Base-by-base conservation (phyloP, 2,329 filamentous ascomycete species). In the Cytospora schulzeri region DNA sequence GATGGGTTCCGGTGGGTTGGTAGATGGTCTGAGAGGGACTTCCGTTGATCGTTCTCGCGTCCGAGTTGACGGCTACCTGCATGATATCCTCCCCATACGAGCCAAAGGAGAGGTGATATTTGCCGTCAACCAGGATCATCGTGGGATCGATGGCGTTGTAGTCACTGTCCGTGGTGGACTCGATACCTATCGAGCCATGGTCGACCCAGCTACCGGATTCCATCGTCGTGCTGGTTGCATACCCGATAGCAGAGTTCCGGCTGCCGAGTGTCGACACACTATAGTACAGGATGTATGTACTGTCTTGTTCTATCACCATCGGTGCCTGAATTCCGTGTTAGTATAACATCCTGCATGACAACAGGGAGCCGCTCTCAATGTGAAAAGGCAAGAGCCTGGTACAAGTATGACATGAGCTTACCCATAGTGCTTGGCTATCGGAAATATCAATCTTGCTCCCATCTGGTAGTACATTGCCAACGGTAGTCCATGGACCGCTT, bases 71-170 rank as follows among this genome's bases (percentile, higher is more conserved):
- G 41, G 78, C 71, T 1, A 85, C 85, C 70, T 86, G 84, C 76
- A 85, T 89, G 64, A 91, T 80, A 70, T 87, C 83, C 4, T 77
- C 74, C 88, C 88, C 92, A 80, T 90, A 91, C 8, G 85, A 89
- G 24, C 88, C 89, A 67, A 90, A 91, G 62, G 80, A 85, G 71
- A 88, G 75, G 63, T 81, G 80, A 68, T 82, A 82, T 3, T 73
- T 76, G 9, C 76, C 76, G 3, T 75, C 70, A 45, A 81, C 73
- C 3, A 83, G 68, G 63, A 87, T 74, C 4, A 88, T 72, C 60
- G 83, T 83, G 1, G 75, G 72, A 68, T 85, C 88, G 66, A 90
- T 85, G 14, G 82, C 80, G 65, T 85, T 85, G 70, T 83, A 85
- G 0, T 73, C 59, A 56, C 75, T 77, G 11, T 72, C 65, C 26